Evolutionary conservation across 257 asterid genomes (phyloP).

Genomic region (Ligustrum vulgare): DNA sequence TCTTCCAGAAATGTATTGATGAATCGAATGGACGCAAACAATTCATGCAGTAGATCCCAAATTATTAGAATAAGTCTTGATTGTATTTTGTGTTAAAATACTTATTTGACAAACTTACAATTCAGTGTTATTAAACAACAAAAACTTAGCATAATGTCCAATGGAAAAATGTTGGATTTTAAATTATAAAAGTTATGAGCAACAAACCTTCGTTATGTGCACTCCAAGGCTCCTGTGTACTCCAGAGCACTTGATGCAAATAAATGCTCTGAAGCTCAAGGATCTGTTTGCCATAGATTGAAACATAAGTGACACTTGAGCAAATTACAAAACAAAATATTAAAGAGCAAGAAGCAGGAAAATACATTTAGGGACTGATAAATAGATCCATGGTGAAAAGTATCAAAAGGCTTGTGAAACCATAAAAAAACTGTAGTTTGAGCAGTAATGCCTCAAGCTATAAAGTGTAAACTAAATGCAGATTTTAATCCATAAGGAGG

Average conservation of each 20-base stretch:
- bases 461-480: neutral
- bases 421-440: neutral
- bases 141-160: neutral
- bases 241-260: constrained; percentile 94
- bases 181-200: neutral
- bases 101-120: neutral
- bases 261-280: constrained; percentile 65
- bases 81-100: neutral
- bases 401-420: neutral
- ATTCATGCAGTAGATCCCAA: neutral
- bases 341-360: neutral
- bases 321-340: neutral
- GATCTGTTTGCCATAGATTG: constrained; percentile 57
- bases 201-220: constrained; percentile 78
- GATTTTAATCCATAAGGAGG: neutral
- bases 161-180: neutral
- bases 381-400: neutral
- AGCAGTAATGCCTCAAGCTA: neutral
- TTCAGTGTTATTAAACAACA: neutral
- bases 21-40: neutral
- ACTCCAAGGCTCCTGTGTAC: constrained; percentile 95
- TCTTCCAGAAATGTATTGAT: neutral
- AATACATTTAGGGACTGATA: neutral
- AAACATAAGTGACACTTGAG: constrained; percentile 16
- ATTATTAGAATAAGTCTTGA: neutral